Conservation (phyloP, 2,329 filamentous ascomycete genomes). For the Aspergillus ochraceoroseus region DNA sequence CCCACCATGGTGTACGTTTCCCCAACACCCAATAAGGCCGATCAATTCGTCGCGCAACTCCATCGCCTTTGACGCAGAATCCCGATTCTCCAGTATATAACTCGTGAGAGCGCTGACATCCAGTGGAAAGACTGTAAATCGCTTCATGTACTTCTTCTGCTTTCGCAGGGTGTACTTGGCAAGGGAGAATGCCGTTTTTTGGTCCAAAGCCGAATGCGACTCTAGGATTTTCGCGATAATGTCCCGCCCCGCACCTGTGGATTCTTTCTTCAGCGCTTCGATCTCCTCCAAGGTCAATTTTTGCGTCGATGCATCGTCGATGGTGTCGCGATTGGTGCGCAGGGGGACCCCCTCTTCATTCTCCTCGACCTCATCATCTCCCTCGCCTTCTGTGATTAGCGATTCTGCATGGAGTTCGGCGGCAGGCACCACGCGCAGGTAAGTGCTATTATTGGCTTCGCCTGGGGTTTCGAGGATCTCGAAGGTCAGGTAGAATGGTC, state of each 20-base stretch:
- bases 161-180: conserved; percentile 96
- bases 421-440: conserved; percentile 70
- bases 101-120: conserved; percentile 71
- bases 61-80: conserved; percentile 67
- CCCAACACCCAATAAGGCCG: conserved; percentile 79
- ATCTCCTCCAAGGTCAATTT: conserved; percentile 68
- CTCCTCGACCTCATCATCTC: conserved; percentile 34
- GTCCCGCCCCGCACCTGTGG: conserved; percentile 74
- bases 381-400: conserved; percentile 52
- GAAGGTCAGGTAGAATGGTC: conserved; percentile 87
- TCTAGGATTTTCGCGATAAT: conserved; percentile 89
- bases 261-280: conserved; percentile 65
- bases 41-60: conserved; percentile 82
- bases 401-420: conserved; percentile 76
- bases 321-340: conserved; percentile 60
- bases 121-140: conserved; percentile 79
- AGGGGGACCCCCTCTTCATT: conserved; percentile 44
- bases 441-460: conserved; percentile 58
- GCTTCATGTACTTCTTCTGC: conserved; percentile 83
- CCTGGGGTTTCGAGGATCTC: conserved; percentile 71
- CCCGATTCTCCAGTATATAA: conserved; percentile 74
- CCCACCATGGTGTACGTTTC: conserved; percentile 76
- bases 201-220: conserved; percentile 81
- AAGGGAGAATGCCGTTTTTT: conserved; percentile 89
- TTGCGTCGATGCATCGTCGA: conserved; percentile 65